phyloP scores from a whole-genome alignment of 352 stramenopile genomes.

The Thraustotheca clavata region DNA sequence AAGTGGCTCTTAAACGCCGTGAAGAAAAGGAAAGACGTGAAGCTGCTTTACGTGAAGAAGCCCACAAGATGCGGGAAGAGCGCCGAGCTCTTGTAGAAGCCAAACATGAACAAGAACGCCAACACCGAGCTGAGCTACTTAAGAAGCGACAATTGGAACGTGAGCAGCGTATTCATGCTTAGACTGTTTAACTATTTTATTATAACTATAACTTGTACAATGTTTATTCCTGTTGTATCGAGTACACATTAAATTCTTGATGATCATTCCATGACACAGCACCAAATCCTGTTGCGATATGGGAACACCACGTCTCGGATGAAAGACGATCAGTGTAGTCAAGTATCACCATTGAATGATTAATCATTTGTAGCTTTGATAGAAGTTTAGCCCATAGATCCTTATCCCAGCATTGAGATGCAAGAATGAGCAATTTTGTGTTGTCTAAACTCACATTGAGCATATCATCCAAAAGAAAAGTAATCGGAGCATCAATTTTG shows the following conservation, averaged over 20 bases:
- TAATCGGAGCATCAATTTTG: background rate
- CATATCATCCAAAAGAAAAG: constrained; percentile 40
- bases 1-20: constrained; percentile 4
- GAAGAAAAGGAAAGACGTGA: constrained; percentile 21
- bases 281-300: constrained; percentile 16
- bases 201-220: background rate
- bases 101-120: background rate
- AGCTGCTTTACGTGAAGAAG: background rate
- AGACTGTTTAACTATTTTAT: constrained; percentile 11
- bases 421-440: constrained; percentile 36
- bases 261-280: constrained; percentile 1
- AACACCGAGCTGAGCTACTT: constrained; percentile 1
- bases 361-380: constrained; percentile 35
- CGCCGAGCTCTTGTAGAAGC: background rate
- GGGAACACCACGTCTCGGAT: constrained; percentile 25
- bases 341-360: constrained; percentile 32
- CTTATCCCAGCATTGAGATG: constrained; percentile 53
- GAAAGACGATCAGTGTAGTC: constrained; percentile 38
- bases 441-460: constrained; percentile 26
- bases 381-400: constrained; percentile 29
- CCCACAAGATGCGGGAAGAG: constrained; percentile 3
- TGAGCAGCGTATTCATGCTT: constrained; percentile 11
- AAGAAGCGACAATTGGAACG: constrained; percentile 3
- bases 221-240: background rate
- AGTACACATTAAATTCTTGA: constrained; percentile 2